Evolutionary conservation across 768 basidiomycete genomes (phyloP).

Genomic region (Amanita muscaria): DNA sequence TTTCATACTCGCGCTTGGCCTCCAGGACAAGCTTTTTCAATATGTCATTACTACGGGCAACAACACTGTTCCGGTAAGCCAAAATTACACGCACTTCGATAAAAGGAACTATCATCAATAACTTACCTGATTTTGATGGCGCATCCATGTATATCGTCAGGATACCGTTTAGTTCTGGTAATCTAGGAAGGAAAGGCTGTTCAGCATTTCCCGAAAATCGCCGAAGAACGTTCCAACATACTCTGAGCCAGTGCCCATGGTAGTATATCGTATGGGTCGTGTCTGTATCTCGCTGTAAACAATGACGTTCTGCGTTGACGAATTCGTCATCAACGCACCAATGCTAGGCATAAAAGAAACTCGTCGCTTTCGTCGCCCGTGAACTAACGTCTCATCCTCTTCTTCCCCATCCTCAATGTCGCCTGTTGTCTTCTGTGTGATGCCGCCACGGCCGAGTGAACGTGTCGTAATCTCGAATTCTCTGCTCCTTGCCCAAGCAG

Average conservation of each 20-base stretch:
- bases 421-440: conserved; percentile 62
- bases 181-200: conserved; percentile 38
- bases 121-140: conserved; percentile 73
- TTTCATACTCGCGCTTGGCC: conserved; percentile 84
- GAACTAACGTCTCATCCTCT: conserved; percentile 46
- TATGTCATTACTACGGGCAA: conserved; percentile 82
- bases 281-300: conserved; percentile 32
- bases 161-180: conserved; percentile 69
- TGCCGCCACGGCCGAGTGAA: conserved; percentile 51
- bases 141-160: conserved; percentile 65
- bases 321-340: conserved; percentile 34
- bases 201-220: conserved; percentile 14
- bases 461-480: conserved; percentile 89
- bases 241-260: conserved; percentile 81
- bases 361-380: conserved; percentile 66
- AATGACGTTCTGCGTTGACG: background rate
- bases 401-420: conserved; percentile 68
- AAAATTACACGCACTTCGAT: conserved; percentile 7
- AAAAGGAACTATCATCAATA: background rate
- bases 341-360: conserved; percentile 83
- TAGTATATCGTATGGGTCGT: conserved; percentile 88
- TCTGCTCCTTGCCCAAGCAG: conserved; percentile 80
- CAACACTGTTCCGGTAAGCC: conserved; percentile 43
- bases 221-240: conserved; percentile 25
- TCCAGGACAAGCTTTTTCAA: conserved; percentile 81